A percentile compares a stretch with the other conserved stretches of the same genome.
Evolutionary conservation across 768 basidiomycete species (phyloP).

Genomic region (Austroboletus eburneus): DNA sequence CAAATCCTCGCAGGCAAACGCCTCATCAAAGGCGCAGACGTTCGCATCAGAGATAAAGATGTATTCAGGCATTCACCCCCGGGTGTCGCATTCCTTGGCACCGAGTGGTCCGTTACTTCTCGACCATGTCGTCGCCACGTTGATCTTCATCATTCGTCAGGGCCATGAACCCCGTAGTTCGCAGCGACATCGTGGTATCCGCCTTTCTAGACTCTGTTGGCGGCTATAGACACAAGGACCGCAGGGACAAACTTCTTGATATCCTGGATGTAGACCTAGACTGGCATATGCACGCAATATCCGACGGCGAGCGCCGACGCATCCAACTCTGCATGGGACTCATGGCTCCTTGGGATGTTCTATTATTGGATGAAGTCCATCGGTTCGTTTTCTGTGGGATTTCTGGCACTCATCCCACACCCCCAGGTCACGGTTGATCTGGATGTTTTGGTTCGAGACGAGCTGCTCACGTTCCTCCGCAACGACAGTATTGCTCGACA

Average conservation of each 20-base stretch:
- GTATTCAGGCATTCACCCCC: slow-evolving; percentile 85
- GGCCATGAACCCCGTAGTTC: slow-evolving; percentile 97
- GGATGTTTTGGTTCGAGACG: slow-evolving; percentile 90
- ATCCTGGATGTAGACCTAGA: slow-evolving; percentile 93
- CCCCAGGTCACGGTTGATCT: slow-evolving; percentile 90
- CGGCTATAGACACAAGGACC: slow-evolving; percentile 88
- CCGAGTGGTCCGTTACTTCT: slow-evolving; percentile 70
- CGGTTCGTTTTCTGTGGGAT: slow-evolving; percentile 3
- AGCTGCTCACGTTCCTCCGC: slow-evolving; percentile 85
- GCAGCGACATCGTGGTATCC: slow-evolving; percentile 89
- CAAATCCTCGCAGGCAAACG: slow-evolving; percentile 93
- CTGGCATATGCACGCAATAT: slow-evolving; percentile 95
- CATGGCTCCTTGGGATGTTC: slow-evolving; percentile 91
- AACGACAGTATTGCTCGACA: slow-evolving; percentile 73
- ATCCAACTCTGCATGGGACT: slow-evolving; percentile 96
- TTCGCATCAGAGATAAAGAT: slow-evolving; percentile 74
- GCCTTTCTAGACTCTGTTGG: slow-evolving; percentile 96
- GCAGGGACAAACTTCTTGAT: slow-evolving; percentile 81
- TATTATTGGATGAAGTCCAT: slow-evolving; percentile 87
- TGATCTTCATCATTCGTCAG: slow-evolving; percentile 33
- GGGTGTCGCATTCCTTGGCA: slow-evolving; percentile 85
- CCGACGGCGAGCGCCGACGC: slow-evolving; percentile 89
- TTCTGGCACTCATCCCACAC: slow-evolving; percentile 1
- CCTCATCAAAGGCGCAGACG: slow-evolving; percentile 59
- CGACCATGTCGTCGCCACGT: background rate